A percentile compares a stretch with the other conserved stretches of the same genome.
phyloP scores from a whole-genome alignment of 441 rosid genomes.

The Dalechampia spathulata region DNA sequence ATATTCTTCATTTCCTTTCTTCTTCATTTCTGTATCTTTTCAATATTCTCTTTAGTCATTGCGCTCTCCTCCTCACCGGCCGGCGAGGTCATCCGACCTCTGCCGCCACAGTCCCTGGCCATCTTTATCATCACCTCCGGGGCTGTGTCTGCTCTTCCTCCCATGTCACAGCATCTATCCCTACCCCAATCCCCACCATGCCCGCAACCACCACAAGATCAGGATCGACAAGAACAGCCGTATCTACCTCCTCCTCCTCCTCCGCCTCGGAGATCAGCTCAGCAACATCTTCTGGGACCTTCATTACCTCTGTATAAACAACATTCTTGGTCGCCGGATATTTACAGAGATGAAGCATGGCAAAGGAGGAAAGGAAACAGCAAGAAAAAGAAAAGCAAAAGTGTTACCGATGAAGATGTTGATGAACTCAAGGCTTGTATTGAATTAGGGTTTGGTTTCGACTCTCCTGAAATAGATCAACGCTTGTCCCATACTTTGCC shows the following conservation, averaged over 20 bases:
- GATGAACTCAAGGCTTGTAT: slow-evolving; percentile 79
- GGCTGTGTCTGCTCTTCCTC: slow-evolving; percentile 12
- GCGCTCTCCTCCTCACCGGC: slow-evolving; percentile 25
- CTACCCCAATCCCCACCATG: slow-evolving; percentile 2
- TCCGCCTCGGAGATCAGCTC: background rate
- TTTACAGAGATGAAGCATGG: slow-evolving; percentile 82
- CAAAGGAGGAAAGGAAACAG: slow-evolving; percentile 38
- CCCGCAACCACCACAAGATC: background rate
- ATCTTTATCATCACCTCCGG: slow-evolving; percentile 24
- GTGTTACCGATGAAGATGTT: slow-evolving; percentile 80
- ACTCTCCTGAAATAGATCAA: slow-evolving; percentile 63
- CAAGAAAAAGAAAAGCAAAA: slow-evolving; percentile 28
- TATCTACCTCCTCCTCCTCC: slow-evolving; percentile 5
- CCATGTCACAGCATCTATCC: background rate
- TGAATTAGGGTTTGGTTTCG: slow-evolving; percentile 83
- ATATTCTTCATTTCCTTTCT: slow-evolving; percentile 7
- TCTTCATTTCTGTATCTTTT: background rate
- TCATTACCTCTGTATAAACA: slow-evolving; percentile 51
- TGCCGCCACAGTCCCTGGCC: slow-evolving; percentile 44
- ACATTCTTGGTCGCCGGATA: slow-evolving; percentile 72
- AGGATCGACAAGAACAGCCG: background rate
- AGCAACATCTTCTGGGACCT: slow-evolving; percentile 7
- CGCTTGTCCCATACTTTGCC: slow-evolving; percentile 68
- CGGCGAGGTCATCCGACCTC: slow-evolving; percentile 50
- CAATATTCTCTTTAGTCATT: slow-evolving; percentile 25